Evolutionary conservation across 2,329 filamentous ascomycete genomes (phyloP), one percentile per base, ranked within the genome.

Genomic region (Tolypocladium album): DNA sequence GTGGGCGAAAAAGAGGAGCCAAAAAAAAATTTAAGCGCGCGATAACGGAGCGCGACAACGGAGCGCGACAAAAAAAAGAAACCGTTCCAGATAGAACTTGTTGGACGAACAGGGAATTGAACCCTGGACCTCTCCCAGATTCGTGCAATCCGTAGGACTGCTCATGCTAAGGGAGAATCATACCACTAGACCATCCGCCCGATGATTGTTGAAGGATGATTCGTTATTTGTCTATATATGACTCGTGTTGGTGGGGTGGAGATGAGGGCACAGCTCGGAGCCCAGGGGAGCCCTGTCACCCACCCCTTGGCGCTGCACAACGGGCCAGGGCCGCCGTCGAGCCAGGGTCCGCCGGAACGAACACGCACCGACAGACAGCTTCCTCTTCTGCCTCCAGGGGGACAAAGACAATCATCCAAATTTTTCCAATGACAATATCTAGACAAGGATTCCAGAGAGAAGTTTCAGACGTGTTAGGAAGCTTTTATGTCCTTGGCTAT

Each of bases 101-200:
- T 22, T 70, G 68, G 68, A 70, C 68, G 65, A 69, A 70, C 68
- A 67, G 68, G 68, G 68, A 70, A 70, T 70, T 66, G 68, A 70
- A 70, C 68, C 68, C 68, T 67, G 68, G 68, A 69, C 68, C 68
- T 68, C 68, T 69, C 67, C 67, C 67, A 69, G 58, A 59, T 61
- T 42, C 57, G n/a, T 24, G 63, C 43, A 61, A 36, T 66, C 66
- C 43, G 57, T 63, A 47, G 58, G 64, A 68, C 59, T 50, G 53
- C 3, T 31, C 22, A 20, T 59, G 58, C 58, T 65, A 64, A 65
- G 62, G 62, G 60, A 64, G 59, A 59, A 63, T 65, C 61, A 65
- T 65, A 65, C 64, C 64, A 64, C 64, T 65, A 65, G 61, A 65
- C 64, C 64, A 65, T 65, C 61, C 63, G 64, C 64, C 64, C 63